Percentiles rank a stretch among this genome's conserved stretches.
These are phyloP conservation scores for Penicillium sp. DNA, from an alignment of 2,329 filamentous ascomycete species.

Conservation along the genomic window DNA sequence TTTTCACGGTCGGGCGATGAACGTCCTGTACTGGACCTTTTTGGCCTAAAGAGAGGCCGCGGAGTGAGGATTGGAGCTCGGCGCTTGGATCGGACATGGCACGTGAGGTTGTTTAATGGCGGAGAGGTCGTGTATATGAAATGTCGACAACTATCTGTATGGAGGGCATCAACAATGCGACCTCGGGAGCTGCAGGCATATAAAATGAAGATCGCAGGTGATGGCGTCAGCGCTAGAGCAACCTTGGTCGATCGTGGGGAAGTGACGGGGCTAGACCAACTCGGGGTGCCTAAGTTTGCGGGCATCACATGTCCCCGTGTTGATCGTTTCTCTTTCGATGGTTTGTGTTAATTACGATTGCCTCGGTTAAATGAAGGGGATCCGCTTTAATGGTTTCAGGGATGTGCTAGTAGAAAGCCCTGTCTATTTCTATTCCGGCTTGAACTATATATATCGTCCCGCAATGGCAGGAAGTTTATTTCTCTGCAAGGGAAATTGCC, in stretches of 20 bases:
- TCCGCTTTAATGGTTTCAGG: too few relatives aligned
- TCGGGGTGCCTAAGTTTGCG: background rate
- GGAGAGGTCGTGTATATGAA: too few relatives aligned
- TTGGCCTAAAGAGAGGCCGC: slow-evolving; percentile 27
- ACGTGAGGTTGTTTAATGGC: background rate
- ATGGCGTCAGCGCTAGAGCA: slow-evolving; percentile 20
- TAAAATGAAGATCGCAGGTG: slow-evolving; percentile 13
- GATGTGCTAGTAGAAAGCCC: background rate
- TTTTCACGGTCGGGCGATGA: slow-evolving; percentile 17
- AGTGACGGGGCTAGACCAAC: slow-evolving; percentile 18
- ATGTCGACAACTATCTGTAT: too few relatives aligned
- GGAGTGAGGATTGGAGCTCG: slow-evolving; percentile 32
- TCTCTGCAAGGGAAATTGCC: slow-evolving; percentile 44
- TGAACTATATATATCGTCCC: too few relatives aligned
- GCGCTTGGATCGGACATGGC: slow-evolving; percentile 21
- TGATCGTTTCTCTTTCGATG: too few relatives aligned
- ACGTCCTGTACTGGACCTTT: slow-evolving; percentile 28
- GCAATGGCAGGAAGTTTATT: background rate
- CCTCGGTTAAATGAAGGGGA: too few relatives aligned
- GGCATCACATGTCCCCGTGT: too few relatives aligned
- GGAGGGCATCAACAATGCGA: background rate
- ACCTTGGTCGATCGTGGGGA: slow-evolving; percentile 23
- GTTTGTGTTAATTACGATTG: too few relatives aligned
- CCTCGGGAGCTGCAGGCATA: background rate
- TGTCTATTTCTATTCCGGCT: too few relatives aligned